Percentiles rank a stretch among this genome's conserved stretches.
Conservation (phyloP, 2,329 filamentous ascomycete species). For the Dryadomyces quercus-mongolicae region DNA sequence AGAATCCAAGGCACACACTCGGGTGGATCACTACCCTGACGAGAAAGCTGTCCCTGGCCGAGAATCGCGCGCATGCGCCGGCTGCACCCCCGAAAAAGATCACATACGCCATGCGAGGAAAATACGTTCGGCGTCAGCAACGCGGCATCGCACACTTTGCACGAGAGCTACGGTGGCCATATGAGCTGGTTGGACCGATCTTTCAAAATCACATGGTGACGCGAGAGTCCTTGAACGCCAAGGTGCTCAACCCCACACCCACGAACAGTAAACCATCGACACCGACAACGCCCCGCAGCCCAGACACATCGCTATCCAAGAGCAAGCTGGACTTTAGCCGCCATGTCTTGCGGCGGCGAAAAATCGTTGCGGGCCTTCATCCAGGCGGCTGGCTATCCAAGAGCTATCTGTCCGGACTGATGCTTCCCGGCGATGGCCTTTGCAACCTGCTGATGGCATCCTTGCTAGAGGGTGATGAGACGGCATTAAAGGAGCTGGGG, state of each 20-base stretch:
- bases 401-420: constrained; percentile 52
- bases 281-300: background rate
- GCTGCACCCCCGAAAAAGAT: constrained; percentile 16
- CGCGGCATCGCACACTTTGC: constrained; percentile 53
- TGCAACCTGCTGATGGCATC: constrained; percentile 55
- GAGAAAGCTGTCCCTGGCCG: constrained; percentile 35
- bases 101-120: constrained; percentile 40
- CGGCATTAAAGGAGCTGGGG: constrained; percentile 45
- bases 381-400: constrained; percentile 55
- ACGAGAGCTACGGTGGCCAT: constrained; percentile 49
- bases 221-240: constrained; percentile 24
- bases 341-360: constrained; percentile 33
- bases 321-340: constrained; percentile 14
- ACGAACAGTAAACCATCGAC: background rate
- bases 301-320: constrained; percentile 8
- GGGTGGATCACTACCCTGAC: constrained; percentile 48
- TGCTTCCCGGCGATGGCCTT: constrained; percentile 51
- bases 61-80: constrained; percentile 10
- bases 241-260: constrained; percentile 19
- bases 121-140: constrained; percentile 45
- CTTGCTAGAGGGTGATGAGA: constrained; percentile 50
- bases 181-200: constrained; percentile 16
- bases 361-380: constrained; percentile 44
- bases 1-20: constrained; percentile 21
- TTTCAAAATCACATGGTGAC: background rate